These are phyloP conservation scores for Dothiorella sarmentorum DNA, from an alignment of 2,329 filamentous ascomycete species.

Conservation along the genomic window DNA sequence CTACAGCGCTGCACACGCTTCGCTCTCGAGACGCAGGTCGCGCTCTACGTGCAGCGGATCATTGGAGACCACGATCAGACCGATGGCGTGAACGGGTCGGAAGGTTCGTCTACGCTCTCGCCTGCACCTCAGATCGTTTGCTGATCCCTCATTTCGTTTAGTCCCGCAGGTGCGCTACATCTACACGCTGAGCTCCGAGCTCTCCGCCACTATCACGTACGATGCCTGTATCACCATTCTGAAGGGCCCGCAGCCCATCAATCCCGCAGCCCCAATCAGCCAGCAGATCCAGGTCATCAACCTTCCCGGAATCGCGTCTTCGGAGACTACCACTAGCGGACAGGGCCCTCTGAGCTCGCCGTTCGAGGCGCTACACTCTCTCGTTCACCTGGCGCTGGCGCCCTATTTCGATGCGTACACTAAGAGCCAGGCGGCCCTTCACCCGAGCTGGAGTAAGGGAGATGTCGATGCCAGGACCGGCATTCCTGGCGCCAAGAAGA, in stretches of 20 bases:
- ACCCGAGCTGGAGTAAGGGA: conserved; percentile 62
- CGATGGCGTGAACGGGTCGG: conserved; percentile 31
- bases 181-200: conserved; percentile 78
- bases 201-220: conserved; percentile 75
- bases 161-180: conserved; percentile 49
- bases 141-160: conserved; percentile 21
- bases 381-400: conserved; percentile 85
- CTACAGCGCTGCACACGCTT: conserved; percentile 85
- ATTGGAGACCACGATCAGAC: conserved; percentile 37
- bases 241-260: conserved; percentile 85
- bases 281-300: conserved; percentile 92
- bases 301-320: conserved; percentile 74
- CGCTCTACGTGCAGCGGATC: conserved; percentile 85
- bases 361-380: conserved; percentile 87
- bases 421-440: conserved; percentile 52
- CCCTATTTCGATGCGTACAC: conserved; percentile 98
- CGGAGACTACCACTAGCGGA: conserved; percentile 63
- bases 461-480: conserved; percentile 91
- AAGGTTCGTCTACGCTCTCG: conserved; percentile 27
- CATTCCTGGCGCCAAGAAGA: conserved; percentile 95
- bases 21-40: conserved; percentile 80
- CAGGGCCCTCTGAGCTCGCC: conserved; percentile 74
- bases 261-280: conserved; percentile 75
- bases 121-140: conserved; percentile 42
- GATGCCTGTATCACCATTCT: conserved; percentile 82